Evolutionary conservation across 306 rosid genomes (phyloP), one percentile per base, ranked within the genome.

Genomic region (Vigna radiata): DNA sequence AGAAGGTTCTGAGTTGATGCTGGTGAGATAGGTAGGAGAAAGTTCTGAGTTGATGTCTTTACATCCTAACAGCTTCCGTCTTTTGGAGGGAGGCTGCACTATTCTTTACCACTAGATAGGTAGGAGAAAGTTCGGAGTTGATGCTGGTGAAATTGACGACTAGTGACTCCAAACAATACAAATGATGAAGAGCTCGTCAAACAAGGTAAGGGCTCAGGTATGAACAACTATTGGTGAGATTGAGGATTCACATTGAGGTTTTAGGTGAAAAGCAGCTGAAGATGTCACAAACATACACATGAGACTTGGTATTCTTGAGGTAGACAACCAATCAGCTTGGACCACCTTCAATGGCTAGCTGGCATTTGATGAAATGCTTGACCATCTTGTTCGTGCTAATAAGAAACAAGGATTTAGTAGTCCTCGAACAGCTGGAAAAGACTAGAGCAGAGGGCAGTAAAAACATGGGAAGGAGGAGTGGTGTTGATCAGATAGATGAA

Each of bases 381-480:
- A 70, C 62, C 62, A 52, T 6, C 75, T 60, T 50, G 44, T 18
- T 61, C 60, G 39, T 44, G 37, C 68, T 61, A 61, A 37, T 23
- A 25, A 29, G 33, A 29, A 33, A 62, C 48, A 31, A 62, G 25
- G 71, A 55, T 62, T 44, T 17, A 59, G 65, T 59, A 18, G 14
- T 17, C 41, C 52, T 49, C 72, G 17, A 31, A 60, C 25, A 18
- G 52, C 25, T 48, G 75, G 8, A 36, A 71, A 12, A 58, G 46
- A 58, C 52, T 8, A 43, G 41, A 69, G 76, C 50, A 68, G 41
- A 33, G 15, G 62, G 60, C 39, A 49, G 39, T 18, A 75, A 31
- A 47, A 21, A 46, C 7, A 41, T 72, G 72, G 48, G 82, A 43
- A 50, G 78, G 37, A 60, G 48, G 17, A 43, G 60, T 73, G 17